These are phyloP conservation scores for Knoxia roxburghii DNA, from an alignment of 257 asterid genomes.

Conservation along the genomic window DNA sequence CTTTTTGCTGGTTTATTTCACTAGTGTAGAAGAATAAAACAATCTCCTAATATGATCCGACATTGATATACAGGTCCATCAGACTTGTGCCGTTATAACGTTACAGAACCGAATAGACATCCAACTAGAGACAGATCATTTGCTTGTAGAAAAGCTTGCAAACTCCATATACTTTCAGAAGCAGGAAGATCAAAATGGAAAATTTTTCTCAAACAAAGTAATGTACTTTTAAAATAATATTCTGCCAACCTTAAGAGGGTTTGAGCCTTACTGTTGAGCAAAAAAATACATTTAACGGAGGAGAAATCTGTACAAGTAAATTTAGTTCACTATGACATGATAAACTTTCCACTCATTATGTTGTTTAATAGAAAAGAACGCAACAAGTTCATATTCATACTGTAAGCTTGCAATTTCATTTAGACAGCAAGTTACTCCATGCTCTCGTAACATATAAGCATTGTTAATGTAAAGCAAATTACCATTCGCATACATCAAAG, in stretches of 20 bases:
- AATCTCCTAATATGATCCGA: not conserved
- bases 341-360: not conserved
- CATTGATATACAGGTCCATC: not conserved
- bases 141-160: not conserved
- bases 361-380: not conserved
- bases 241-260: not conserved
- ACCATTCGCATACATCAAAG: too few species aligned
- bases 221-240: not conserved
- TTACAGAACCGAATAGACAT: not conserved
- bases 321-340: not conserved
- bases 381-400: not conserved
- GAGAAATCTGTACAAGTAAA: not conserved
- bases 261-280: not conserved
- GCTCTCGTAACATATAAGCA: not conserved
- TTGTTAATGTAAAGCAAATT: not conserved
- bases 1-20: not conserved
- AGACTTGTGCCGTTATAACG: not conserved
- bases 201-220: not conserved
- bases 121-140: not conserved
- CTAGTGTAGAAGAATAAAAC: not conserved
- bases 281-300: not conserved
- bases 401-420: not conserved
- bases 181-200: not conserved
- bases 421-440: not conserved
- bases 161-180: not conserved